phyloP scores from a whole-genome alignment of 495 filamentous ascomycete species.

The Lepidopterella palustris region DNA sequence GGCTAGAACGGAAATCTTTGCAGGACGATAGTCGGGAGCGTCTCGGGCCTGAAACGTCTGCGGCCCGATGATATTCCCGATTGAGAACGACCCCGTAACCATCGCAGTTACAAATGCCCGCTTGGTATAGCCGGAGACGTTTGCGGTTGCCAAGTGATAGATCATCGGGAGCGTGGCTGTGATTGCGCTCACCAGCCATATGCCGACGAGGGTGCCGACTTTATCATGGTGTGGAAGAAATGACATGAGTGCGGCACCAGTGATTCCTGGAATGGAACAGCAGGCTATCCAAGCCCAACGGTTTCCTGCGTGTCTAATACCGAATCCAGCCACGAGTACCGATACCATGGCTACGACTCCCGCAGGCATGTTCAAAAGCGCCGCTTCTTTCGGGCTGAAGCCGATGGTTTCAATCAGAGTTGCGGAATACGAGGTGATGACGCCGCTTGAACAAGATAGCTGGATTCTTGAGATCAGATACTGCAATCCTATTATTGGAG shows the following conservation, averaged over 20 bases:
- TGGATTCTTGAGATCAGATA: too few species aligned
- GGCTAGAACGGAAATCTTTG: conserved; percentile 18
- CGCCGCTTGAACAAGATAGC: conserved; percentile 53
- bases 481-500: conserved; percentile 22
- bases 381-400: conserved; percentile 46
- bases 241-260: conserved; percentile 40
- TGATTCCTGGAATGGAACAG: conserved; percentile 47
- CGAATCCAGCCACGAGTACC: conserved; percentile 51
- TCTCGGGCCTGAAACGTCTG: conserved; percentile 48
- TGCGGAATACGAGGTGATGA: conserved; percentile 35
- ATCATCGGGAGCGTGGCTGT: too few species aligned
- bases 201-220: conserved; percentile 46
- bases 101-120: conserved; percentile 44
- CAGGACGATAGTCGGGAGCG: conserved; percentile 41
- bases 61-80: conserved; percentile 48
- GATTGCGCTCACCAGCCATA: conserved; percentile 40
- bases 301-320: conserved; percentile 55
- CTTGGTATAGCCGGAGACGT: conserved; percentile 50
- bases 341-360: conserved; percentile 63
- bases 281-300: conserved; percentile 20
- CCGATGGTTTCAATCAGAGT: conserved; percentile 34
- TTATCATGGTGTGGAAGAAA: conserved; percentile 39
- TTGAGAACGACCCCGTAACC: conserved; percentile 47
- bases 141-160: too few species aligned
- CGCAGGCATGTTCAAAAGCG: conserved; percentile 53